Evolutionary conservation across 768 basidiomycete species (phyloP).

Genomic region (Krasilnikovozyma curviuscula): DNA sequence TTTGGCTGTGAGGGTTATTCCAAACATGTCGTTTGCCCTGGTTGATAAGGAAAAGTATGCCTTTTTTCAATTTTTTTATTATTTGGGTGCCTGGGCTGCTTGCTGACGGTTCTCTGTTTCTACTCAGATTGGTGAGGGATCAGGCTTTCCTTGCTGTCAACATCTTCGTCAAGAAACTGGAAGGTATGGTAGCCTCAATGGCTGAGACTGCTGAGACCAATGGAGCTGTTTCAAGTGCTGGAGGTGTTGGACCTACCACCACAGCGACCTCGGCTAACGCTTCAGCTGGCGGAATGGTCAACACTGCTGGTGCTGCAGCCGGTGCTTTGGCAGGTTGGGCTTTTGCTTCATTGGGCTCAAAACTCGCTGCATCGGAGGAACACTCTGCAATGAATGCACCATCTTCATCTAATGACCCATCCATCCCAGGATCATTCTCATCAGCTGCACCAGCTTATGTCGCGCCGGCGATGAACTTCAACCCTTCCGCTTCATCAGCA

Average conservation of each 20-base stretch:
- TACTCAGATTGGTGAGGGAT: slow-evolving; percentile 62
- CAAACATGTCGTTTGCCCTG: slow-evolving; percentile 55
- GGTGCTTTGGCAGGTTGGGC: slow-evolving; percentile 90
- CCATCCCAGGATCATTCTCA: slow-evolving; percentile 16
- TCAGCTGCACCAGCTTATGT: slow-evolving; percentile 30
- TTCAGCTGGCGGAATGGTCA: slow-evolving; percentile 51
- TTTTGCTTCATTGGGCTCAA: slow-evolving; percentile 53
- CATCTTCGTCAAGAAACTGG: slow-evolving; percentile 64
- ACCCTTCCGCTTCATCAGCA: not conserved
- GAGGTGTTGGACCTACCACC: slow-evolving; percentile 18
- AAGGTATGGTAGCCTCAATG: slow-evolving; percentile 61
- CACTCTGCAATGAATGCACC: slow-evolving; percentile 43
- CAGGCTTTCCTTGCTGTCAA: slow-evolving; percentile 89
- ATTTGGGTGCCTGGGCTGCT: not conserved
- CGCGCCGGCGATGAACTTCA: not conserved
- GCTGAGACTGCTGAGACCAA: slow-evolving; percentile 38
- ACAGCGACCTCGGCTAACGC: slow-evolving; percentile 22
- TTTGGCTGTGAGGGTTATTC: slow-evolving; percentile 71
- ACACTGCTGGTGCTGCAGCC: slow-evolving; percentile 75
- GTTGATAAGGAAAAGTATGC: slow-evolving; percentile 84
- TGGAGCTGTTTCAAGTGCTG: slow-evolving; percentile 16
- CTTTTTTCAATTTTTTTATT: not conserved
- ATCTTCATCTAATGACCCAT: slow-evolving; percentile 1
- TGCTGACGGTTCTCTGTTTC: not conserved
- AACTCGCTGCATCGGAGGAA: slow-evolving; percentile 56